Base-by-base conservation (phyloP, 2,329 filamentous ascomycete species). In the Colletotrichum sidae region DNA sequence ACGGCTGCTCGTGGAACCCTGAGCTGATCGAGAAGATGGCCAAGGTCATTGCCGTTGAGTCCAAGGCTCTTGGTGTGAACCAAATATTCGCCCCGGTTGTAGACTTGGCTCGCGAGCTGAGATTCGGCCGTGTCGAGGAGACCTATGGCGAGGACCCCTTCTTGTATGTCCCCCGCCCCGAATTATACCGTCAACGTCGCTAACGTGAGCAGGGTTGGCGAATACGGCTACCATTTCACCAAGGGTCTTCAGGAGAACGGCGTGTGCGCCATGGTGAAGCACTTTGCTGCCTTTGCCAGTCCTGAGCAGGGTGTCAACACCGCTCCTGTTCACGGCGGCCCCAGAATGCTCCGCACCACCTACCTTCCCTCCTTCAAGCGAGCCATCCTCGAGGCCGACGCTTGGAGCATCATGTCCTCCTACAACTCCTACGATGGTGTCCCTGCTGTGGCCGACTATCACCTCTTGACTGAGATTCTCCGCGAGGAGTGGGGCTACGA, bases 381-480 rank as follows among this genome's bases (percentile, higher is more conserved):
- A 13, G 85, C 90, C 11, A 92, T 93, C 66, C 86, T 92, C 39
- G 91, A 92, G 70, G 89, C 80, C 9, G 88, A 85, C 10, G 91
- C 89, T 2, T 89, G 83, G 72, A 84, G 85, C 45, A 86, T 93
- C 69, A 94, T 94, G 92, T 88, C 88, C 37, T 86, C 91, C 0
- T 94, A 94, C 72, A 87, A 92, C 71, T 88, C 88, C 57, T 92
- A 93, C 68, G 91, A 94, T 68, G 91, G 91, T 2, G 80, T 92
- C 12, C 90, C 91, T 1, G 83, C 87, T 0, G 86, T 92, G 54
- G 85, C 90, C 2, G 86, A 92, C 72, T 81, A 86, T 57, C 86
- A 90, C 65, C 80, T 89, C 4, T 80, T 93, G 46, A 91, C 89
- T 0, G 84, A 90, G 15, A 91, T 93, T 46, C 79, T 94, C 10